Evolutionary conservation across 495 filamentous ascomycete genomes (phyloP).

Genomic region (Aspergillus baeticus): DNA sequence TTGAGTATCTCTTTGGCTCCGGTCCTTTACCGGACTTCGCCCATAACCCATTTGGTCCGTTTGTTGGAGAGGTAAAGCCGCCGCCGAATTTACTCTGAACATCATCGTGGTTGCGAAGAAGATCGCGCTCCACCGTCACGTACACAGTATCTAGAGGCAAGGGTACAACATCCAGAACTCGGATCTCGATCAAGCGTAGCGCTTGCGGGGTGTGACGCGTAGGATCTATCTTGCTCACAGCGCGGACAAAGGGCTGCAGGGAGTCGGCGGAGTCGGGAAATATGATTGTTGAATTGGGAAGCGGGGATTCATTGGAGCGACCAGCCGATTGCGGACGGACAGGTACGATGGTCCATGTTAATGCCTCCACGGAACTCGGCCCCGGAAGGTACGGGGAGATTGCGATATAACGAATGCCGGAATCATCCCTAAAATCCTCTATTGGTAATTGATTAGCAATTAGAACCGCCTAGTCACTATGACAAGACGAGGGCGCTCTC

Average conservation of each 20-base stretch:
- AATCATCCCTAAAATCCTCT: slow-evolving; percentile 23
- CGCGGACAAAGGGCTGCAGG: slow-evolving; percentile 70
- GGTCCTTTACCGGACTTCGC: slow-evolving; percentile 35
- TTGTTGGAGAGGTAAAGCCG: slow-evolving; percentile 45
- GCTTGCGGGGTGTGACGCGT: slow-evolving; percentile 51
- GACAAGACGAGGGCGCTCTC: slow-evolving; percentile 12
- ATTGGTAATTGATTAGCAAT: background rate
- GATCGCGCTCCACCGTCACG: slow-evolving; percentile 78
- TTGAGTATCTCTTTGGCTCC: slow-evolving; percentile 37
- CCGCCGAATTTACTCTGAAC: slow-evolving; percentile 62
- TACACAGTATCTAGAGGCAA: slow-evolving; percentile 79
- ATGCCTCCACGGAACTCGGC: slow-evolving; percentile 56
- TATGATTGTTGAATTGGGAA: slow-evolving; percentile 74
- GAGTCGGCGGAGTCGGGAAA: slow-evolving; percentile 80
- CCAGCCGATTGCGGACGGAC: slow-evolving; percentile 66
- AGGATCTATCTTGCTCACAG: slow-evolving; percentile 59
- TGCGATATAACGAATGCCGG: slow-evolving; percentile 61
- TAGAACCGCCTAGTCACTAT: background rate
- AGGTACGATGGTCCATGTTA: slow-evolving; percentile 82
- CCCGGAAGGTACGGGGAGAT: slow-evolving; percentile 78
- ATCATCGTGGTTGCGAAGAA: slow-evolving; percentile 61
- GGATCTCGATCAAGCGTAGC: slow-evolving; percentile 71
- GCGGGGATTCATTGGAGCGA: slow-evolving; percentile 69
- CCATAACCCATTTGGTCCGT: slow-evolving; percentile 39
- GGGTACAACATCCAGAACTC: slow-evolving; percentile 76